A percentile compares a stretch with the other conserved stretches of the same genome.
Evolutionary conservation across 768 basidiomycete genomes (phyloP).

Genomic region (Rubroboletus satanas): DNA sequence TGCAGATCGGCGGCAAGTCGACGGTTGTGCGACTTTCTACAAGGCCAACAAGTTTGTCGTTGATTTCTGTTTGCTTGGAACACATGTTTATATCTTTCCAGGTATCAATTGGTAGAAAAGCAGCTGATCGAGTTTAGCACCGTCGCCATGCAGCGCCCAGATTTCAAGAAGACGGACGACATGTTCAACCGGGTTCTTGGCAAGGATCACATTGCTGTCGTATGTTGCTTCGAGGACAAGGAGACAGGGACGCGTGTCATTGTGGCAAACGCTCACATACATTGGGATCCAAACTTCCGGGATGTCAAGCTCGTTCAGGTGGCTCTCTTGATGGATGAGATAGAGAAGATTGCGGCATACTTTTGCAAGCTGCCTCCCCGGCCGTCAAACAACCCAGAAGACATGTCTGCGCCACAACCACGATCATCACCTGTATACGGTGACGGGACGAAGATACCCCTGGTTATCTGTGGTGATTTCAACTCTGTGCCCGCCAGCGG

Average conservation of each 20-base stretch:
- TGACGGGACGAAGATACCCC: conserved; percentile 86
- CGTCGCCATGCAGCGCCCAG: conserved; percentile 86
- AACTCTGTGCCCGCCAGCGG: conserved; percentile 86
- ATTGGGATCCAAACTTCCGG: conserved; percentile 88
- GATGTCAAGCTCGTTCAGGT: conserved; percentile 98
- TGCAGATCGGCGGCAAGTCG: conserved; percentile 80
- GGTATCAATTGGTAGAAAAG: conserved; percentile 90
- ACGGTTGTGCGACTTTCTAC: conserved; percentile 97
- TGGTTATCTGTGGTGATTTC: conserved; percentile 92
- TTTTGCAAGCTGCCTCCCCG: conserved; percentile 82
- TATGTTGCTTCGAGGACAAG: conserved; percentile 82
- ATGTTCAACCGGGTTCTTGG: conserved; percentile 99
- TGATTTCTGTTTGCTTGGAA: conserved; percentile 1
- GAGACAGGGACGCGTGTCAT: conserved; percentile 84
- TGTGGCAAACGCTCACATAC: conserved; percentile 86
- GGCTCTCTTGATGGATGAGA: conserved; percentile 88
- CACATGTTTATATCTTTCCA: conserved; percentile 30
- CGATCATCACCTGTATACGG: conserved; percentile 66
- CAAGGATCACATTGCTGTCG: conserved; percentile 89
- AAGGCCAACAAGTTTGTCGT: conserved; percentile 75
- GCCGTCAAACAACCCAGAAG: conserved; percentile 37
- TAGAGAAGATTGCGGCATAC: conserved; percentile 81
- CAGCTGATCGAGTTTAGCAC: conserved; percentile 91
- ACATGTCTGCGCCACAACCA: conserved; percentile 25
- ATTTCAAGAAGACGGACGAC: conserved; percentile 97